Base-by-base conservation (phyloP, 805 yeast species). In the Phaffomyces opuntiae region DNA sequence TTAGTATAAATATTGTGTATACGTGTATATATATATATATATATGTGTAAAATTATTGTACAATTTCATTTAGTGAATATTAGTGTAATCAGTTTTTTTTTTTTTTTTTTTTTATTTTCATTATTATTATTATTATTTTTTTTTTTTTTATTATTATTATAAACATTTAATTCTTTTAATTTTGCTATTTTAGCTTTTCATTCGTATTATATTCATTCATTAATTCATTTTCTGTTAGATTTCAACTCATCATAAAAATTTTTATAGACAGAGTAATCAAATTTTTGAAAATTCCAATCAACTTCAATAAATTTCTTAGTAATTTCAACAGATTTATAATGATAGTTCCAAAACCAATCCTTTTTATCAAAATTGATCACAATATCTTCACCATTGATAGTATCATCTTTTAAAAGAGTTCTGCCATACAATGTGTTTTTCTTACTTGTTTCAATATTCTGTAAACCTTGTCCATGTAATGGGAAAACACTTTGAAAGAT, bases 401-500 rank as follows among this genome's bases (percentile, higher is more conserved):
- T 29, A 34, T 46, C 49, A 26, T 47, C 42, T 33, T 29, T 46
- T 21, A 46, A 25, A 5, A 49, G 27, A 1, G 50, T 38, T 27
- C 47, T 40, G 24, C 45, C 47, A 33, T 42, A 40, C 17, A 49
- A 19, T 29, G 48, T 31, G 36, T 36, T 37, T 46, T 49, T 26
- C 38, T 51, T 41, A 21, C 49, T 29, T 8, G 31, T 45, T 38
- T 53, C 59, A 27, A 53, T 53, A 40, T 54, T 60, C 32, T 50
- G 40, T 40, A 57, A 39, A 2, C 53, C 59, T 29, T 46, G 63
- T 41, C 57, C 57, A 44, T 62, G 50, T 17, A 84, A 75, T 40
- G 96, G 96, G 66, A 88, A 71, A 57, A 82, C 58, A 40, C 74
- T 77, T 63, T 91, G 96, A 65, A 91, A 81, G 32, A 93, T 66